These are phyloP conservation scores for Raphanus hybrid DNA, from an alignment of 441 rosid species.

Conservation along the genomic window DNA sequence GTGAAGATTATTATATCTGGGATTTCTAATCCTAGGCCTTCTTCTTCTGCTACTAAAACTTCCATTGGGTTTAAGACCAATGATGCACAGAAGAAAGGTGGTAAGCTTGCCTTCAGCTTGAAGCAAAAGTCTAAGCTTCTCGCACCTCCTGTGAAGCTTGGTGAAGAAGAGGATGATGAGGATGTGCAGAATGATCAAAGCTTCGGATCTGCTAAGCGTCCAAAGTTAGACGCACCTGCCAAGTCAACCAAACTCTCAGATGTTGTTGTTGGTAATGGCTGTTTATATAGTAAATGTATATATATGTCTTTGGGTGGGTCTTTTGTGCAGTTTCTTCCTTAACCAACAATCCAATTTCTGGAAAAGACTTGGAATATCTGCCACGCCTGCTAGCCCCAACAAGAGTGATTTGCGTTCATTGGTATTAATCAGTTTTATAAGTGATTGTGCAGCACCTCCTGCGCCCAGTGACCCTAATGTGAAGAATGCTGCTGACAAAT, in stretches of 20 bases:
- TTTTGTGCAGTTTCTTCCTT: conserved; percentile 75
- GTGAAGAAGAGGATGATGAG: conserved; percentile 73
- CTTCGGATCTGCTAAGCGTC: conserved; percentile 60
- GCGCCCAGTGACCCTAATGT: conserved; percentile 87
- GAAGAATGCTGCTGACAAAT: conserved; percentile 96
- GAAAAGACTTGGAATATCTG: conserved; percentile 91
- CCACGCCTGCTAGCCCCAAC: conserved; percentile 63
- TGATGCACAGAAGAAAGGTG: conserved; percentile 63
- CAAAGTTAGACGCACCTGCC: conserved; percentile 63
- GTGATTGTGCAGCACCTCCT: conserved; percentile 97
- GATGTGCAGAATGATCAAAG: conserved; percentile 49
- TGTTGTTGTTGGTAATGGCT: conserved; percentile 88
- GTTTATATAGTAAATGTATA: conserved; percentile 40
- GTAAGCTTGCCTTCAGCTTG: conserved; percentile 96
- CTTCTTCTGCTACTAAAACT: conserved; percentile 49
- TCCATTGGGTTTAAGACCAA: conserved; percentile 54
- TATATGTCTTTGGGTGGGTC: conserved; percentile 26
- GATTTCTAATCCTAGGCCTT: conserved; percentile 50
- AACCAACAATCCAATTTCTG: conserved; percentile 78
- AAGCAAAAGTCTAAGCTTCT: conserved; percentile 91
- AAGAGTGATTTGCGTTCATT: conserved; percentile 94
- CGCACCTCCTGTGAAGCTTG: conserved; percentile 83
- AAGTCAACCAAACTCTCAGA: conserved; percentile 53
- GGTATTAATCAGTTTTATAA: conserved; percentile 99
- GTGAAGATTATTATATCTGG: conserved; percentile 52